Conservation (phyloP, 495 filamentous ascomycete species). For the Xylaria acuta region DNA sequence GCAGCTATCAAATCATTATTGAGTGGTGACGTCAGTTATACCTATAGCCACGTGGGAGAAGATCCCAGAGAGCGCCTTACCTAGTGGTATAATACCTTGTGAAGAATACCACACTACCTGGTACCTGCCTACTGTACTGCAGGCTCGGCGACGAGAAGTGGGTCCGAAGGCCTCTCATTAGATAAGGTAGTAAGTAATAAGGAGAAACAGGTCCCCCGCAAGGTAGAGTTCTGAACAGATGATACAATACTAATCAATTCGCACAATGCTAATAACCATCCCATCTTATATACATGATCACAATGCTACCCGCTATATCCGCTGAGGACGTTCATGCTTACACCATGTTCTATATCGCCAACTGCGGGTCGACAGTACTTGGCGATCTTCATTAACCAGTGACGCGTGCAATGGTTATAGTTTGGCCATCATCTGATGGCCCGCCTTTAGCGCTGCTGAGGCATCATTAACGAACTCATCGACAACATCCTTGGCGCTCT, state of each 20-base stretch:
- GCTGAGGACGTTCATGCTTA: not conserved
- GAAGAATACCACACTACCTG: not conserved
- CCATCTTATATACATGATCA: constrained; percentile 9
- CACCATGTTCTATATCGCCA: not conserved
- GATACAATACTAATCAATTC: constrained; percentile 2
- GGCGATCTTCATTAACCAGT: not conserved
- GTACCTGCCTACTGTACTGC: not conserved
- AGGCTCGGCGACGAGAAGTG: not conserved
- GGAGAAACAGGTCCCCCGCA: not conserved
- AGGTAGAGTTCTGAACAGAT: not conserved
- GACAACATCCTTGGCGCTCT: constrained; percentile 88
- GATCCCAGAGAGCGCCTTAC: not conserved
- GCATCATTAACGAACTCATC: constrained; percentile 94
- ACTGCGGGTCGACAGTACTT: constrained; percentile 1
- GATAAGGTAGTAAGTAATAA: not conserved
- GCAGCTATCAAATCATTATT: not conserved
- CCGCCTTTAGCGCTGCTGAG: constrained; percentile 68
- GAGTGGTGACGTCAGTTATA: constrained; percentile 28
- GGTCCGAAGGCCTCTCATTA: not conserved
- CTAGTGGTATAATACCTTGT: no score
- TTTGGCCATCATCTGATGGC: constrained; percentile 70
- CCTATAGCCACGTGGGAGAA: constrained; percentile 3
- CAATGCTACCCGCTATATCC: constrained; percentile 10
- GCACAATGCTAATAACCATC: not conserved
- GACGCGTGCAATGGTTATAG: constrained; percentile 50